Percentiles rank a stretch among this genome's conserved stretches.
phyloP scores from a whole-genome alignment of 306 rosid species.

The Delonix regia region DNA sequence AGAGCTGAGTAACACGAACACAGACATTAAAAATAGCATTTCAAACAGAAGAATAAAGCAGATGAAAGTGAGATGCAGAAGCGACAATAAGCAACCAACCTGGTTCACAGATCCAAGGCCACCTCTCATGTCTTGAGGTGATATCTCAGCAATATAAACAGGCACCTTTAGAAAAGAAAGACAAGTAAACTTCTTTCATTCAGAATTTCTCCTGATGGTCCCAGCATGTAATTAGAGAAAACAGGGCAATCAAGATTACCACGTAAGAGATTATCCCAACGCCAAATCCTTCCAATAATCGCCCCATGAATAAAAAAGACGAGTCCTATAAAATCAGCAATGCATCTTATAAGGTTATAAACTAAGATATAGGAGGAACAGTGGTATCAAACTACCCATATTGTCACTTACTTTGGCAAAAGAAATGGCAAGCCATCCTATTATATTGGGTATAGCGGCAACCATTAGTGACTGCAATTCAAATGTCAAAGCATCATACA shows the following conservation, averaged over 20 bases:
- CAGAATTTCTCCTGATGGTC: constrained; percentile 24
- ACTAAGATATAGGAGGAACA: neutral
- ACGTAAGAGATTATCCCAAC: constrained; percentile 90
- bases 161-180: constrained; percentile 62
- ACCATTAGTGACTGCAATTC: constrained; percentile 73
- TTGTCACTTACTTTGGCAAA: constrained; percentile 61
- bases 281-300: constrained; percentile 90
- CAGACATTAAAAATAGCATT: neutral
- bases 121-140: constrained; percentile 89
- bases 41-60: neutral
- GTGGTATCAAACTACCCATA: neutral
- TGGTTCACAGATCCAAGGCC: constrained; percentile 84
- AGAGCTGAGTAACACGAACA: constrained; percentile 52
- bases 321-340: constrained; percentile 56
- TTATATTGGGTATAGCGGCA: constrained; percentile 73
- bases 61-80: constrained; percentile 3
- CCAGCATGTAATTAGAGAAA: constrained; percentile 6
- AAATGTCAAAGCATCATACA: constrained; percentile 20
- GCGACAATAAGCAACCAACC: constrained; percentile 51
- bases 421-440: constrained; percentile 82
- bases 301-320: constrained; percentile 82
- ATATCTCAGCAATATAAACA: constrained; percentile 85
- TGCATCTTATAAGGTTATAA: neutral
- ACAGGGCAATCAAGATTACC: constrained; percentile 48
- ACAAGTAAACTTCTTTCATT: constrained; percentile 20